These are phyloP conservation scores for Penicillium sp. DNA, from an alignment of 2,329 filamentous ascomycete species.

Conservation along the genomic window DNA sequence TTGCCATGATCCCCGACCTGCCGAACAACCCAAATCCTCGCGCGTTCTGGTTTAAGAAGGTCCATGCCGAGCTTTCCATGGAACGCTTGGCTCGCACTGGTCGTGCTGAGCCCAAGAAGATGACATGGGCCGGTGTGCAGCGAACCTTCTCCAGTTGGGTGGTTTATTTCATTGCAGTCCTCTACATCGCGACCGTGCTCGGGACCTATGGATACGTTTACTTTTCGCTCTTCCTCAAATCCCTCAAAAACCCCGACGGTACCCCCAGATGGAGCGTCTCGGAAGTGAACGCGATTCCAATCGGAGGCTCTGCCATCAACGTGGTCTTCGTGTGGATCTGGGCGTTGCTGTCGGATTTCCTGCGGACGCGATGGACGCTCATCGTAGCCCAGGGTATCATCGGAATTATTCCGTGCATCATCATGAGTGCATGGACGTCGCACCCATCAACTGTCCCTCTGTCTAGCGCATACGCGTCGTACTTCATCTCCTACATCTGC, in stretches of 20 bases:
- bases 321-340: slow-evolving; percentile 55
- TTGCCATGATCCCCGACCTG: slow-evolving; percentile 41
- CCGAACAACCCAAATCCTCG: slow-evolving; percentile 34
- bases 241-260: slow-evolving; percentile 38
- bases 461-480: slow-evolving; percentile 51
- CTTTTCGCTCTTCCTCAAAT: slow-evolving; percentile 25
- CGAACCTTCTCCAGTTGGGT: slow-evolving; percentile 48
- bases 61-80: slow-evolving; percentile 45
- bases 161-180: slow-evolving; percentile 46
- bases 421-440: slow-evolving; percentile 55
- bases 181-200: slow-evolving; percentile 49
- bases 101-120: slow-evolving; percentile 47
- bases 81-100: slow-evolving; percentile 46
- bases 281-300: slow-evolving; percentile 51
- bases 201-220: slow-evolving; percentile 47
- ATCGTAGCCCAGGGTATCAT: slow-evolving; percentile 51
- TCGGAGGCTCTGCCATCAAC: slow-evolving; percentile 50
- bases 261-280: slow-evolving; percentile 44
- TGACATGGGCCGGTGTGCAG: slow-evolving; percentile 46
- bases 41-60: slow-evolving; percentile 45
- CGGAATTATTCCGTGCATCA: slow-evolving; percentile 49
- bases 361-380: slow-evolving; percentile 52
- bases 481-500: slow-evolving; percentile 51
- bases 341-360: slow-evolving; percentile 52
- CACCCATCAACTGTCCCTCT: slow-evolving; percentile 45